Base-by-base conservation (phyloP, 2,329 filamentous ascomycete species). In the Bipolaris bicolor region DNA sequence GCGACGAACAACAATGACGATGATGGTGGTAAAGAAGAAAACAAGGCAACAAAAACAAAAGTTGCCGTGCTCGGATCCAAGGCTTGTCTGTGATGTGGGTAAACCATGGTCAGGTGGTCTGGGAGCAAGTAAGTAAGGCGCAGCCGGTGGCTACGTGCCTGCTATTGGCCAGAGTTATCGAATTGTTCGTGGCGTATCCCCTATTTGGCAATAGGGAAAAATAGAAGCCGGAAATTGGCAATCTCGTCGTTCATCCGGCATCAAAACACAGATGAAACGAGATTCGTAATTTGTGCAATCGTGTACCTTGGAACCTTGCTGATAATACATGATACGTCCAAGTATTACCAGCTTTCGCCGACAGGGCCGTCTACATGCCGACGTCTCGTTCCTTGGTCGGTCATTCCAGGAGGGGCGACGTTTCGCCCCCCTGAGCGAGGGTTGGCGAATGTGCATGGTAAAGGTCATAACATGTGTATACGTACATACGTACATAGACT, bases 181-280 rank as follows among this genome's bases (percentile, higher is more conserved):
- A 43, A 49, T 43, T 37, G 44, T 34, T 36, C 54, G 40, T 43
- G 5, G 55, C 52, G 36, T 41, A 45, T 49, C 39, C 49, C 31
- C 36, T 46, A 55, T 55, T 16, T 18, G 46, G 55, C 31, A 44
- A 40, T 15, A 9, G 20, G 31, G 36, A 26, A 45, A 48, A 44
- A 16, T 24, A 43, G 24, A 33, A 34, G 46, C 29, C 58, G 59
- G 59, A 59, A 46, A 61, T 61, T 59, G 56, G 40, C 56, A 61
- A 61, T 61, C 50, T 61, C 56, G 46, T 45, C 49, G 34, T 50
- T 43, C 31, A 41, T 48, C 24, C 44, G 33, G 45, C 48, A 40
- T 48, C 44, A 52, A 56, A 61, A 55, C 58, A 58, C 49, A 59
- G 34, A 37, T 50, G 58, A 49, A 61, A 56, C 56, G 49, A 59